Conservation (phyloP, 148 eudicot genomes). For the Rhododendron molle region DNA sequence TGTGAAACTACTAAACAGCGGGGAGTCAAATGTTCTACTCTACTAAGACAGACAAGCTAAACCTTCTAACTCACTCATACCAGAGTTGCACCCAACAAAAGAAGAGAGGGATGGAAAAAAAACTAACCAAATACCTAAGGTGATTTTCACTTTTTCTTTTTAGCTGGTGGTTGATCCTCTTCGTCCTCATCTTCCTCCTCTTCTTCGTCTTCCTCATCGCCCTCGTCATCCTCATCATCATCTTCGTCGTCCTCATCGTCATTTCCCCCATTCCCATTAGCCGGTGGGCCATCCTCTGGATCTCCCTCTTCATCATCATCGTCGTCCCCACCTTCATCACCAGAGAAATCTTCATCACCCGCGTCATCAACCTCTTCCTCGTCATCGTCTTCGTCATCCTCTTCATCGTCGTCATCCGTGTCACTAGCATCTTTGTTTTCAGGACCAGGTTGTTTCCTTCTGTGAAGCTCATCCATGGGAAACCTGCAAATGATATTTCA, state of each 20-base stretch:
- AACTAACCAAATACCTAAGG: background rate
- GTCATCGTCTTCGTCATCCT: slow-evolving; percentile 28
- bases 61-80: slow-evolving; percentile 14
- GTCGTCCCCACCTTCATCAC: slow-evolving; percentile 25
- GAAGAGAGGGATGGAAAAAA: background rate
- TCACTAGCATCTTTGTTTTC: slow-evolving; percentile 42
- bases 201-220: slow-evolving; percentile 40
- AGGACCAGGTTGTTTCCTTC: slow-evolving; percentile 25
- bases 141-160: slow-evolving; percentile 43
- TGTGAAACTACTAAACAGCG: background rate
- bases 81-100: slow-evolving; percentile 2
- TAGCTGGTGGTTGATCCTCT: slow-evolving; percentile 49
- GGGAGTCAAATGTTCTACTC: slow-evolving; percentile 1
- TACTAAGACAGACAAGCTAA: slow-evolving; percentile 21
- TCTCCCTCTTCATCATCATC: slow-evolving; percentile 35
- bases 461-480: slow-evolving; percentile 32
- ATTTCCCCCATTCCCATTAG: slow-evolving; percentile 34
- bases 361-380: slow-evolving; percentile 24
- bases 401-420: slow-evolving; percentile 40
- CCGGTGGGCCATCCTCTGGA: slow-evolving; percentile 31
- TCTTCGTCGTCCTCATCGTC: slow-evolving; percentile 41
- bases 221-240: slow-evolving; percentile 30
- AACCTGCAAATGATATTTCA: slow-evolving; percentile 22
- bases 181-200: slow-evolving; percentile 45
- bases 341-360: slow-evolving; percentile 45